Evolutionary conservation across 441 rosid species (phyloP), one percentile per base, ranked within the genome.

Genomic region (Hura crepitans): DNA sequence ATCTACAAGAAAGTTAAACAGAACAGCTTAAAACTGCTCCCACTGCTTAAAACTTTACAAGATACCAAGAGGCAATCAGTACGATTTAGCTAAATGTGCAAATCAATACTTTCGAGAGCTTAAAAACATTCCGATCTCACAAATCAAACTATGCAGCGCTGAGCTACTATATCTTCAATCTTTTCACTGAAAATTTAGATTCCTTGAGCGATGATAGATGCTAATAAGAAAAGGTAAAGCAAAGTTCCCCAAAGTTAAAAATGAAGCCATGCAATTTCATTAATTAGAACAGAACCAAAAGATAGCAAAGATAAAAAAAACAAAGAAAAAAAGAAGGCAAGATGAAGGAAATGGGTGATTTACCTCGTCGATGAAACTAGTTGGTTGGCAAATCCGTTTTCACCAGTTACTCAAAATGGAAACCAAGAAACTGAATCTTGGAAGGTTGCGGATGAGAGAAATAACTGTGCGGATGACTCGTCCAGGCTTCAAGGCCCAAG

Each of bases 341-440:
- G n/a, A 31, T 50, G 28, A 65, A 49, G 2, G 35, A 49, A 65
- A 65, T 31, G 69, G 31, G 45, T 3, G 47, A 2, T 23, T 46
- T 12, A 66, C 70, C 61, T 42, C 55, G 37, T 10, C 8, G 71
- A 55, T 37, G 22, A 67, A 53, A 7, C 46, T 39, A 8, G 55
- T 15, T 28, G 17, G 31, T n/a, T 30, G 30, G 31, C 5, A 33
- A 33, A 66, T 33, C 31, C 49, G 39, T 39, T 55, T 23, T 2
- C 51, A 11, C 18, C 13, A 46, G 31, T 27, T 22, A 46, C 25
- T 45, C n/a, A 23, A 63, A 25, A 45, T 37, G 30, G 65, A 39
- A 62, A 62, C 1, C 10, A 46, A 4, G 37, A 20, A 31, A 50
- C 42, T 50, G 69, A 54, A 47, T 50, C 46, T 31, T n/a, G 42